These are phyloP conservation scores for Phialocephala sp. DNA, from an alignment of 2,329 filamentous ascomycete species.

Conservation along the genomic window DNA sequence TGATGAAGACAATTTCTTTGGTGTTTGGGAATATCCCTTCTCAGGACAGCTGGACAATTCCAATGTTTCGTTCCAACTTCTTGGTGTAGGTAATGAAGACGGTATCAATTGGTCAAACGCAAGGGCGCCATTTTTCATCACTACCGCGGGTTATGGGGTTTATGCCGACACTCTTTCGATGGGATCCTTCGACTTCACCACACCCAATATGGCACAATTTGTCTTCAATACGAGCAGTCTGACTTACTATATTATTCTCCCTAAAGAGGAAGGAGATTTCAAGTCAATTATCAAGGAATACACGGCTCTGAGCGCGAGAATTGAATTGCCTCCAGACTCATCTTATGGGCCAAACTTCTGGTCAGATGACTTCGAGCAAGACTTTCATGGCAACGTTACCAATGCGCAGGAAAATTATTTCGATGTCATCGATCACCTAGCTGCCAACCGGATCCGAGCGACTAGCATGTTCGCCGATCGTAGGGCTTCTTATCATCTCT, in stretches of 20 bases:
- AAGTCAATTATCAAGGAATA: slow-evolving; percentile 33
- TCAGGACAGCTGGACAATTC: slow-evolving; percentile 26
- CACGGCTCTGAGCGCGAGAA: slow-evolving; percentile 38
- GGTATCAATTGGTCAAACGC: slow-evolving; percentile 46
- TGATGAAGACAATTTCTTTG: slow-evolving; percentile 27
- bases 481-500: slow-evolving; percentile 17
- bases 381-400: slow-evolving; percentile 43
- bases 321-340: slow-evolving; percentile 43
- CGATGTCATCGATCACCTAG: slow-evolving; percentile 44
- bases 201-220: slow-evolving; percentile 38
- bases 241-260: slow-evolving; percentile 42
- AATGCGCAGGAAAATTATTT: slow-evolving; percentile 45
- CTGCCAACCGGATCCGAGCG: slow-evolving; percentile 42
- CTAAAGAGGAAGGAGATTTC: slow-evolving; percentile 15
- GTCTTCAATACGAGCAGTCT: slow-evolving; percentile 42
- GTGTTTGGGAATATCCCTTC: slow-evolving; percentile 32
- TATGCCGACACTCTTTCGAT: slow-evolving; percentile 44
- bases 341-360: slow-evolving; percentile 45
- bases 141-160: slow-evolving; percentile 43
- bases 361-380: slow-evolving; percentile 44
- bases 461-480: slow-evolving; percentile 44
- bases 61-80: slow-evolving; percentile 31
- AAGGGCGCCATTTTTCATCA: slow-evolving; percentile 45
- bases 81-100: slow-evolving; percentile 38
- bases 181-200: slow-evolving; percentile 42